Evolutionary conservation across 176 grass and related monocot genomes (phyloP), one percentile per base, ranked within the genome.

Genomic region (Alopecurus myosuroides): DNA sequence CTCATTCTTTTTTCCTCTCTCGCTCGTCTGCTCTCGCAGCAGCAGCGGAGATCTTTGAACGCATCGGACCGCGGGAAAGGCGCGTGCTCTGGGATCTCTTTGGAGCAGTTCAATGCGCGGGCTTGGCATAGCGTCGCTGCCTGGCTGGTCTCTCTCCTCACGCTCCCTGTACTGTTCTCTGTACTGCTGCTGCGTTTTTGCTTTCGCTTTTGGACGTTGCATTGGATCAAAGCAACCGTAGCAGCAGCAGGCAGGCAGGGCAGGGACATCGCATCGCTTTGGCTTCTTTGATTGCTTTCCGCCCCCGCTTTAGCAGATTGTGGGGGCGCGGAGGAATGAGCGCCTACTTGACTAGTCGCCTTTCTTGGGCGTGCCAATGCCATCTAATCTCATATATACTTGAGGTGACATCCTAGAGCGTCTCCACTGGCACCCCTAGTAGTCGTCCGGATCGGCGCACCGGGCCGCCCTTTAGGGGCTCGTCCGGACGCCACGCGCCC

Each of bases 61-160:
- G 95, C 92, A 81, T 94, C 86, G 95, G 92, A n/a, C 62, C 48
- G 55, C 85, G 95, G 94, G 95, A 97, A 97, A 97, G 95, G 80
- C 35, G n/a, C 79, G 81, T 31, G 94, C 86, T 90, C 88, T 74
- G 81, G 88, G 85, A 68, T 86, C 70, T 82, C 86, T 90, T 85
- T 88, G 85, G 85, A 80, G 62, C 73, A 85, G 85, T 84, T 87
- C 89, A 80, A 80, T 80, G 85, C 80, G 76, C 80, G 85, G 50
- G 80, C 66, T 70, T 82, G 53, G 83, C 69, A 71, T 61, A 41
- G 70, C 36, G 20, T 11, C 13, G 62, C 65, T 51, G 58, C 58
- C 34, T 76, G 48, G 44, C 52, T 31, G 69, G 76, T 33, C 87
- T 70, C 22, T 0, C 46, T 0, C 74, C 50, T 55, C 70, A 9